phyloP scores from a whole-genome alignment of 352 stramenopile species.

The Phytophthora sansomeana region DNA sequence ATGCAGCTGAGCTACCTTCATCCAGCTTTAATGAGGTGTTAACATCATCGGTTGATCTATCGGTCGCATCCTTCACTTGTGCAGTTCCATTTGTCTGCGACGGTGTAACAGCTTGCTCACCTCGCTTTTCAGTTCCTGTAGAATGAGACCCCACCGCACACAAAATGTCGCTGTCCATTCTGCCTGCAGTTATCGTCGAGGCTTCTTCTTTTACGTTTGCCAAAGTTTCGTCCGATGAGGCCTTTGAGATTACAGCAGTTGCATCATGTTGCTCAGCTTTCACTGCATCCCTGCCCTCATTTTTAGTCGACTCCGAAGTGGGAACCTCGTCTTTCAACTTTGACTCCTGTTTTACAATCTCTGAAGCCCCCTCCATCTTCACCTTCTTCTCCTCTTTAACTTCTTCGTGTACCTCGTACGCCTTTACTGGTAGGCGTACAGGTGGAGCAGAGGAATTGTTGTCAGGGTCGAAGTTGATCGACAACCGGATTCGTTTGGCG shows the following conservation, averaged over 20 bases:
- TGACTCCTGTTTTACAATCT: not conserved
- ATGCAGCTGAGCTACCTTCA: not conserved
- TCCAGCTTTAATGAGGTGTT: not conserved
- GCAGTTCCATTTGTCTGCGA: slow-evolving; percentile 21
- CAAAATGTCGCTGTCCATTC: slow-evolving; percentile 64
- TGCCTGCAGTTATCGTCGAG: slow-evolving; percentile 14
- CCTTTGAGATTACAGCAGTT: not conserved
- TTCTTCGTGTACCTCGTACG: slow-evolving; percentile 15
- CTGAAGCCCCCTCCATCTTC: slow-evolving; percentile 10
- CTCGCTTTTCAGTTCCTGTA: slow-evolving; percentile 23
- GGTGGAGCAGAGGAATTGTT: slow-evolving; percentile 29
- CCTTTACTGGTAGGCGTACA: slow-evolving; percentile 22
- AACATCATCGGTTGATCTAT: not conserved
- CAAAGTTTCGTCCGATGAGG: not conserved
- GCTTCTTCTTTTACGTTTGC: slow-evolving; percentile 28
- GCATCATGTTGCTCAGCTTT: slow-evolving; percentile 26
- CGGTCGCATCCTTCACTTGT: not conserved
- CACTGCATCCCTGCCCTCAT: slow-evolving; percentile 7
- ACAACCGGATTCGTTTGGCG: slow-evolving; percentile 78
- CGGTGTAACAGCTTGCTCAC: not conserved
- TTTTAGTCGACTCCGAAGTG: slow-evolving; percentile 19
- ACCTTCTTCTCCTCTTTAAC: slow-evolving; percentile 18
- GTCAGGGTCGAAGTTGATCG: slow-evolving; percentile 74
- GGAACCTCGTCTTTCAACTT: slow-evolving; percentile 16
- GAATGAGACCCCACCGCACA: slow-evolving; percentile 36